These are phyloP conservation scores for Rosa rugosa DNA, from an alignment of 306 rosid genomes.

Conservation along the genomic window DNA sequence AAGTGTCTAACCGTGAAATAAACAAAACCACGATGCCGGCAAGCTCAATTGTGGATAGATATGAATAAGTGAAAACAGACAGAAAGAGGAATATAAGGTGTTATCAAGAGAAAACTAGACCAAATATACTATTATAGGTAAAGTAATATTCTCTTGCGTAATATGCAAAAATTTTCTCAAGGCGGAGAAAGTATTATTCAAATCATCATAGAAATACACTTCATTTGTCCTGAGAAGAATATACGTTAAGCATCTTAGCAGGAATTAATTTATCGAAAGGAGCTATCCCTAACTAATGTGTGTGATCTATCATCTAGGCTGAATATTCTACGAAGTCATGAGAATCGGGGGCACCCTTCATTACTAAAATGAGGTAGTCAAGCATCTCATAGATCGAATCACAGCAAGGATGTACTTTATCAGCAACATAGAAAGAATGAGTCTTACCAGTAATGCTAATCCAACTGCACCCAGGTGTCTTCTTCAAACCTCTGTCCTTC, in stretches of 20 bases:
- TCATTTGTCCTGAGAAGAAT: background rate
- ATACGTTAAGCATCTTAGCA: background rate
- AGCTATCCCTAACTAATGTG: background rate
- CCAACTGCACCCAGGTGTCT: slow-evolving; percentile 86
- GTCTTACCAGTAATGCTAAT: slow-evolving; percentile 50
- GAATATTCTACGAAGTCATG: slow-evolving; percentile 29
- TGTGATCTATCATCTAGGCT: slow-evolving; percentile 3
- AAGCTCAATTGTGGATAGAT: background rate
- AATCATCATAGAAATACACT: background rate
- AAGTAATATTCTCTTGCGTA: background rate
- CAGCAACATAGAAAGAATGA: slow-evolving; percentile 69
- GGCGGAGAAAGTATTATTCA: background rate
- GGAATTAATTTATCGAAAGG: background rate
- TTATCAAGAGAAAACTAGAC: background rate
- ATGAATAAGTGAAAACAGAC: background rate
- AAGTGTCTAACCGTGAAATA: background rate
- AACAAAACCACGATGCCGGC: background rate
- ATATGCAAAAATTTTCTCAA: background rate
- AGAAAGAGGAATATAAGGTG: background rate
- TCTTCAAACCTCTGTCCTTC: slow-evolving; percentile 72
- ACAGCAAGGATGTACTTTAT: slow-evolving; percentile 67
- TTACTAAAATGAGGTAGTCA: slow-evolving; percentile 46
- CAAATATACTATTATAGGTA: background rate
- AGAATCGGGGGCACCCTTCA: slow-evolving; percentile 43
- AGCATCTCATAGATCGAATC: slow-evolving; percentile 57